phyloP scores from a whole-genome alignment of 148 eudicot genomes.

The Suaeda aralocaspica region DNA sequence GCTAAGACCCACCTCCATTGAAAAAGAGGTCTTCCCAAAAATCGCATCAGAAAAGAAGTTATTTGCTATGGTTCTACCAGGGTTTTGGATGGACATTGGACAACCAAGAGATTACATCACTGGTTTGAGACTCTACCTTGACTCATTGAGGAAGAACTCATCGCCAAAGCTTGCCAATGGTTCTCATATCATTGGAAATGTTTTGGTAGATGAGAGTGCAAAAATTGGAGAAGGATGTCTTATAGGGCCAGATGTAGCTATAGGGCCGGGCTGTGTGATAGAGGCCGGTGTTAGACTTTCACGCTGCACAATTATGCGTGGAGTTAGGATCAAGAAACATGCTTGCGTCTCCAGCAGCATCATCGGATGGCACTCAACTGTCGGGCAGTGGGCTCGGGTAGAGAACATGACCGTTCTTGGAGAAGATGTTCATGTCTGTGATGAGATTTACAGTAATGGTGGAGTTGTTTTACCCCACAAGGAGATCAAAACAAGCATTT shows the following conservation, averaged over 20 bases:
- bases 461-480: conserved; percentile 91
- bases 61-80: conserved; percentile 80
- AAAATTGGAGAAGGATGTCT: conserved; percentile 87
- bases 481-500: conserved; percentile 81
- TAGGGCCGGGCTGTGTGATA: conserved; percentile 89
- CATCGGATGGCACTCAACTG: conserved; percentile 91
- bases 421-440: conserved; percentile 84
- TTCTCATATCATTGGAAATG: conserved; percentile 66
- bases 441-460: conserved; percentile 81
- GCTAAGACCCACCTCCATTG: conserved; percentile 79
- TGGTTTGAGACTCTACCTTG: conserved; percentile 80
- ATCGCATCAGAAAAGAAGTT: conserved; percentile 63
- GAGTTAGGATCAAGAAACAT: conserved; percentile 75
- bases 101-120: conserved; percentile 90
- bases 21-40: conserved; percentile 83
- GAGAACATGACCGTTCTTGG: conserved; percentile 92
- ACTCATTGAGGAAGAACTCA: conserved; percentile 63
- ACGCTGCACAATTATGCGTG: conserved; percentile 85
- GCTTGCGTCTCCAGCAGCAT: conserved; percentile 80
- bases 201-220: conserved; percentile 73
- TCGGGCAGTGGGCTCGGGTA: conserved; percentile 87
- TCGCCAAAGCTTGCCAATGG: conserved; percentile 59
- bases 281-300: conserved; percentile 89
- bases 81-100: conserved; percentile 99
- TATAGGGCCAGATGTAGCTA: conserved; percentile 92